A percentile compares a stretch with the other conserved stretches of the same genome.
Evolutionary conservation across 169 alveolate genomes (phyloP).

Genomic region (Plasmodium billcollinsi): DNA sequence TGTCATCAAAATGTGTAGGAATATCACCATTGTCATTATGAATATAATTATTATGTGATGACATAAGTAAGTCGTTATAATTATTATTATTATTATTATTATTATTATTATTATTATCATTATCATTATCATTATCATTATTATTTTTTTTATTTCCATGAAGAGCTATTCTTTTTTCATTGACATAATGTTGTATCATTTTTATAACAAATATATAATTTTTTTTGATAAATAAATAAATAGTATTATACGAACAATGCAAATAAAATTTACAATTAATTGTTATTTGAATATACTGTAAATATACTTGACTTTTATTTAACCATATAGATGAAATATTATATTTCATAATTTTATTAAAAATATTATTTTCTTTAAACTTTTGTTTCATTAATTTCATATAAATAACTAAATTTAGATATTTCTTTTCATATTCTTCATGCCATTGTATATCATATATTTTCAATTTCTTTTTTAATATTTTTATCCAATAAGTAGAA

Average conservation of each 20-base stretch:
- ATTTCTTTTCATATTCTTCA: constrained; percentile 65
- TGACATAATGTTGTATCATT: constrained; percentile 7
- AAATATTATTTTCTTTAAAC: constrained; percentile 40
- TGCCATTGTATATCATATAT: constrained; percentile 74
- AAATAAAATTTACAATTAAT: constrained; percentile 53
- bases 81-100: background rate
- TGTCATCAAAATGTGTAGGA: constrained; percentile 7
- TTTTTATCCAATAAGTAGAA: constrained; percentile 4
- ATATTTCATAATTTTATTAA: constrained; percentile 46
- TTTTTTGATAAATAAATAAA: constrained; percentile 45
- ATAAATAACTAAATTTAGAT: constrained; percentile 36
- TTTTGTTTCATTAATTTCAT: constrained; percentile 33
- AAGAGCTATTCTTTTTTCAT: background rate
- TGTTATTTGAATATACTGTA: constrained; percentile 61
- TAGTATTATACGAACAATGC: constrained; percentile 44
- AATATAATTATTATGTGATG: background rate
- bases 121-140: too few species aligned
- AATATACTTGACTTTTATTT: constrained; percentile 47
- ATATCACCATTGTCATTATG: background rate
- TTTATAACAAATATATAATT: constrained; percentile 28
- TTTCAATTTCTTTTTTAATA: constrained; percentile 34
- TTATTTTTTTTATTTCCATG: background rate
- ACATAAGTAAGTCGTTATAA: background rate
- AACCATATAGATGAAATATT: constrained; percentile 64
- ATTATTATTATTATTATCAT: background rate